These are phyloP conservation scores for Leishmania guyanensis DNA, from an alignment of 208 protist species.

Conservation along the genomic window DNA sequence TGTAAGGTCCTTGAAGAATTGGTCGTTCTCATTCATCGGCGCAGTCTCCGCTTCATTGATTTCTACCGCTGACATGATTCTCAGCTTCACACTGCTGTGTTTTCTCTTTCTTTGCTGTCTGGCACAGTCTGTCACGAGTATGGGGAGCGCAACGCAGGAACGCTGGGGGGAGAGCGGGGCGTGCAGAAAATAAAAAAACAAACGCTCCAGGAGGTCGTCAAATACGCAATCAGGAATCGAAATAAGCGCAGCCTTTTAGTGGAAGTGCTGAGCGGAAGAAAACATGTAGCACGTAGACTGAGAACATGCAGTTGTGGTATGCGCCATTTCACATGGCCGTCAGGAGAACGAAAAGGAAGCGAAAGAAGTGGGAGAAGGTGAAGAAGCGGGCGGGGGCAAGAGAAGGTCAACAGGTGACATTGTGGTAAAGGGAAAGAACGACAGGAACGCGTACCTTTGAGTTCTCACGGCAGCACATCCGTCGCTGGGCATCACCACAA, in stretches of 20 bases:
- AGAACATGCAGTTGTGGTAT: not conserved
- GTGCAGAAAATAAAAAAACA: not conserved
- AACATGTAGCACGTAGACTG: not conserved
- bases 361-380: not conserved
- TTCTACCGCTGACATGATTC: constrained; percentile 28
- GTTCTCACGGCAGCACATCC: not conserved
- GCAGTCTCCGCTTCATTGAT: constrained; percentile 33
- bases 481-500: not conserved
- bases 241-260: not conserved
- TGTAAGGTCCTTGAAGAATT: constrained; percentile 69
- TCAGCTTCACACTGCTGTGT: no score
- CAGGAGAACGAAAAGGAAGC: not conserved
- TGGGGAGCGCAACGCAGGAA: not conserved
- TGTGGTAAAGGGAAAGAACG: not conserved
- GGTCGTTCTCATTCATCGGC: constrained; percentile 52
- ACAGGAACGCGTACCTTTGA: not conserved
- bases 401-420: not conserved
- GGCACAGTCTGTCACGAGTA: not conserved
- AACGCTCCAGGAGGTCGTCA: not conserved
- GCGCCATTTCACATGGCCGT: not conserved
- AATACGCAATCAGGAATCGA: not conserved
- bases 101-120: no score
- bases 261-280: not conserved
- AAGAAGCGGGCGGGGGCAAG: not conserved
- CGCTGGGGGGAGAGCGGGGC: not conserved